Evolutionary conservation across 2,329 filamentous ascomycete species (phyloP), one percentile per base, ranked within the genome.

Genomic region (Emmonsiellopsis sp.): DNA sequence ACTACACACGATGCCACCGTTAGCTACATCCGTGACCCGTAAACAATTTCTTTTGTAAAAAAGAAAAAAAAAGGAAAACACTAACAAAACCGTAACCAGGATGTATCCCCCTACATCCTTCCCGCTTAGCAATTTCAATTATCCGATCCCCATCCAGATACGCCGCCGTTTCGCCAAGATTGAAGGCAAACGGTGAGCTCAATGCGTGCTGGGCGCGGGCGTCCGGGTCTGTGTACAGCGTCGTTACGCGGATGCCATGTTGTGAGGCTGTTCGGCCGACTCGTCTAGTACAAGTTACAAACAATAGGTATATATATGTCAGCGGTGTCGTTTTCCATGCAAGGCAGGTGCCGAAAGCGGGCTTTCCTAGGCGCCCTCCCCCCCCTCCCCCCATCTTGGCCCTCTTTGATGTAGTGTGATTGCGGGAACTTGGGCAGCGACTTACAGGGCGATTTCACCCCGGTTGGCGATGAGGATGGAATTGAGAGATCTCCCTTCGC

Each of bases 381-480:
- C 17, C 17, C 17, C 17, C 17, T 17, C 17, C 17, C 17, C 17
- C 17, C 17, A 17, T 17, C 17, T 17, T 5, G 21, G 21, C 21
- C 21, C 21, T 27, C 21, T 17, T 17, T 27, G 21, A 27, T 27
- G 5, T 27, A 14, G 6, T 11, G 10, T 7, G 36, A 8, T 17
- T 11, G 31, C 11, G 14, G 9, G 5, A n/a, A 9, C 46, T 14
- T 11, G 33, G 7, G n/a, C 36, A 59, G 52, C 32, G 7, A 62
- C 74, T 58, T 68, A 80, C 67, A 98, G 78, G 49, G 93, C 93
- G 62, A 98, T 98, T 72, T 98, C 93, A 62, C 93, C 93, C 62
- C 93, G 85, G 69, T 98, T 98, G 52, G 93, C 93, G 67, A 98
- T 97, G 27, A 98, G 79, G 42, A 97, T 87, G 7, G 90, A 95